phyloP scores from a whole-genome alignment of 139 green algal genomes.

The Chlamydomonas sphaeroides region DNA sequence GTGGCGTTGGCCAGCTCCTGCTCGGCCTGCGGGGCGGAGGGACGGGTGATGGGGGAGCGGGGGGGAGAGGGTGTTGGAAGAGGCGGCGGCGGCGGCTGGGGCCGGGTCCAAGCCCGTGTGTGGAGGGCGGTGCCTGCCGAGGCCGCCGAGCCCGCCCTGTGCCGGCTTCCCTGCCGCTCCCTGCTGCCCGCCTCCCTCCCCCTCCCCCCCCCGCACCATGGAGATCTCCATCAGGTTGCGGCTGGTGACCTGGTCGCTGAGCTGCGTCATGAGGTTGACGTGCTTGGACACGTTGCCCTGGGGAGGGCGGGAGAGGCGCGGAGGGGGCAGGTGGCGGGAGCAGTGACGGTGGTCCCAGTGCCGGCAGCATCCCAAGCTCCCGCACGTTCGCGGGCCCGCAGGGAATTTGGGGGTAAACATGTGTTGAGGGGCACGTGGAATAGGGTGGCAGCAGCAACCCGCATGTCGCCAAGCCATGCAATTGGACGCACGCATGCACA shows the following conservation, averaged over 20 bases:
- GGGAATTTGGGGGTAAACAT: too few relatives aligned
- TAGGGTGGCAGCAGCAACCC: too few relatives aligned
- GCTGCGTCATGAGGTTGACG: conserved; percentile 86
- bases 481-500: too few relatives aligned
- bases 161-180: neutral
- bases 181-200: neutral
- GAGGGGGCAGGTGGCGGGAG: neutral
- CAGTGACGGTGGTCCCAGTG: too few relatives aligned
- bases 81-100: too few relatives aligned
- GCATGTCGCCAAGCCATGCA: too few relatives aligned
- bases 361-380: too few relatives aligned
- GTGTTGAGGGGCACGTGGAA: too few relatives aligned
- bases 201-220: conserved; percentile 36
- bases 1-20: conserved; percentile 89
- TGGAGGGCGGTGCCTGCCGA: neutral
- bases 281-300: conserved; percentile 89
- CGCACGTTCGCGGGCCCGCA: too few relatives aligned
- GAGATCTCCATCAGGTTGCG: conserved; percentile 81
- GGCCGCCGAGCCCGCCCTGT: neutral
- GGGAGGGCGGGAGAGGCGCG: conserved; percentile 10
- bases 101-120: too few relatives aligned
- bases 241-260: conserved; percentile 67
- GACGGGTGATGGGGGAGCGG: neutral
- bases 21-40: conserved; percentile 76
- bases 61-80: too few relatives aligned